phyloP scores from a whole-genome alignment of 768 basidiomycete species.

The Mycena crocata region DNA sequence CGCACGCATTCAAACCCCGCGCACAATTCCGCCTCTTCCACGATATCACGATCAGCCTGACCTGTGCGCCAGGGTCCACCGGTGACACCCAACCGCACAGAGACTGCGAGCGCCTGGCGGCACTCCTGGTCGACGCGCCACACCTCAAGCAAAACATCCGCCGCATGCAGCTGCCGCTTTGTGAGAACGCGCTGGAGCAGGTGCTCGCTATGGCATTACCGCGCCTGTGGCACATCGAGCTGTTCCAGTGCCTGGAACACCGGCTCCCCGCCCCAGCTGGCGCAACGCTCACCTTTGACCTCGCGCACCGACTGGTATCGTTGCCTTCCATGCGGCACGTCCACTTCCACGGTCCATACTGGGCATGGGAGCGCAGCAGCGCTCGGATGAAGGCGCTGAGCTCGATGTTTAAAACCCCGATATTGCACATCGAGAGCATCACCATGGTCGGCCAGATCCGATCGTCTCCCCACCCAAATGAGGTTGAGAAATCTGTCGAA shows the following conservation, averaged over 20 bases:
- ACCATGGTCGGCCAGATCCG: too few species aligned
- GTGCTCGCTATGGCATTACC: not conserved
- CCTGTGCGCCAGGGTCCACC: not conserved
- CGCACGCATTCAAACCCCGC: not conserved
- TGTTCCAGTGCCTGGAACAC: not conserved
- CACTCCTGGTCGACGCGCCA: not conserved
- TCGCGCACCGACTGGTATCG: not conserved
- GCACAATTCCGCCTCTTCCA: not conserved
- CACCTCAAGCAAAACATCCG: not conserved
- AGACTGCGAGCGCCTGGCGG: not conserved
- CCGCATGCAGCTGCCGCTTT: not conserved
- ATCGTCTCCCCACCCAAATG: too few species aligned
- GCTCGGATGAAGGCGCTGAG: not conserved
- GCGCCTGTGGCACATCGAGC: not conserved
- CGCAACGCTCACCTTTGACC: not conserved
- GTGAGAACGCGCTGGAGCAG: not conserved
- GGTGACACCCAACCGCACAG: too few species aligned
- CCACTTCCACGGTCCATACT: not conserved
- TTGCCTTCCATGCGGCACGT: not conserved
- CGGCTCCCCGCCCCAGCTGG: not conserved
- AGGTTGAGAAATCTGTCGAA: not conserved
- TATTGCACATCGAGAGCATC: not conserved
- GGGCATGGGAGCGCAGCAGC: not conserved
- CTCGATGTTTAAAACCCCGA: not conserved
- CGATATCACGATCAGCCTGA: not conserved